Base-by-base conservation (phyloP, 495 filamentous ascomycete genomes). In the Penicillium paxilli region DNA sequence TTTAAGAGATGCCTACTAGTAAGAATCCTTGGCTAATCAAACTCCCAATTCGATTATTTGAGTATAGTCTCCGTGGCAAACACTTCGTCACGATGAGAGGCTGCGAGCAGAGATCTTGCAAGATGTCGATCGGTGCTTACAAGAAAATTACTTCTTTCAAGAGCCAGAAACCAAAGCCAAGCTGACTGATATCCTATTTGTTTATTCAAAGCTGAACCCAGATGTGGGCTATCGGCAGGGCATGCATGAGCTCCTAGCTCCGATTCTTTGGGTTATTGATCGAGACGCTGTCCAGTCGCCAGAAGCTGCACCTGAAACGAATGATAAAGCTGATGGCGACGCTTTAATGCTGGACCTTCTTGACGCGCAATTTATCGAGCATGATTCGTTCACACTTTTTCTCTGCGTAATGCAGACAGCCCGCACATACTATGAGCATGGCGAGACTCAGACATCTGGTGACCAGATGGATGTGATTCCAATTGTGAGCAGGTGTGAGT, bases 211-310 rank as follows among this genome's bases (percentile, higher is more conserved):
- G 69, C 84, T 96, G 40, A 93, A 96, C 59, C 89, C 86, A 11
- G 87, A 88, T 59, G 76, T 93, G 38, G 87, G 92, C 16, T 98
- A 98, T 61, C 84, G 95, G 22, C 94, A 98, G 73, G 94, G 94
- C 16, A 98, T 98, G 92, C 94, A 98, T 65, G 94, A 98, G 69
- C 69, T 98, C 20, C 77, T 97, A 17, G 94, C 93, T 1, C 93
- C 95, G 4, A 85, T 98, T 24, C 73, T 98, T 9, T 96, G 91
- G 85, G 89, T 90, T 9, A 75, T 98, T 11, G 86, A 91, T 49
- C 80, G 85, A 52, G 94, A 98, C 70, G 87, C 95, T 6, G 75
- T 95, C n/a, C 59, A 61, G 1, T 64, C 79, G 19, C 59, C 64
- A 2, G 46, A 55, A 1, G 62, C 65, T 19, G n/a, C n/a, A n/a